A percentile compares a stretch with the other conserved stretches of the same genome.
These are phyloP conservation scores for Cercophora samala DNA, from an alignment of 495 filamentous ascomycete species.

Conservation along the genomic window DNA sequence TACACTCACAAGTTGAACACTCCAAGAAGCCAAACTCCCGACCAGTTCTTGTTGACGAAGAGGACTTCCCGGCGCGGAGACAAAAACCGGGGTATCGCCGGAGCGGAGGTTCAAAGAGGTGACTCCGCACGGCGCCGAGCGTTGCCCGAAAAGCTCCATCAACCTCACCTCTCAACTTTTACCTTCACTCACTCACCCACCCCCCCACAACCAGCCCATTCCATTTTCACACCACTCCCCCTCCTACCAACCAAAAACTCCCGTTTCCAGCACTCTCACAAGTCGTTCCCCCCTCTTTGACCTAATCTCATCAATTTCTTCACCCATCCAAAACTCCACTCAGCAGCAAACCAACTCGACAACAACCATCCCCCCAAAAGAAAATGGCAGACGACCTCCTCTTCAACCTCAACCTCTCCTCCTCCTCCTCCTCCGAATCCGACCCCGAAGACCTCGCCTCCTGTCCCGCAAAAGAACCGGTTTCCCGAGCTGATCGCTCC, in stretches of 20 bases:
- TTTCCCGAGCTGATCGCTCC: slow-evolving; percentile 33
- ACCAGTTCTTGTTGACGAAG: neutral
- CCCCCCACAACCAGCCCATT: neutral
- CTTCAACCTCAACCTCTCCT: slow-evolving; percentile 40
- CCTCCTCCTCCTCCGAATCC: slow-evolving; percentile 23
- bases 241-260: neutral
- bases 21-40: neutral
- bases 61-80: neutral
- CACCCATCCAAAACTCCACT: neutral
- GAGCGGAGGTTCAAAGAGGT: neutral
- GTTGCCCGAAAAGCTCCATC: neutral
- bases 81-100: neutral
- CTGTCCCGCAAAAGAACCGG: slow-evolving; percentile 9
- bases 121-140: neutral
- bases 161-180: neutral
- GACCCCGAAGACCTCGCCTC: slow-evolving; percentile 19
- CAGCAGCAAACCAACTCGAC: too few relatives aligned
- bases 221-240: neutral
- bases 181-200: neutral
- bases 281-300: neutral
- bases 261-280: neutral
- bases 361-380: too few relatives aligned
- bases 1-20: neutral
- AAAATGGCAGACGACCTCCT: slow-evolving; percentile 33
- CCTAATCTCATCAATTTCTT: neutral